Conservation (phyloP, 2,329 filamentous ascomycete species). For the Ilyonectria robusta region DNA sequence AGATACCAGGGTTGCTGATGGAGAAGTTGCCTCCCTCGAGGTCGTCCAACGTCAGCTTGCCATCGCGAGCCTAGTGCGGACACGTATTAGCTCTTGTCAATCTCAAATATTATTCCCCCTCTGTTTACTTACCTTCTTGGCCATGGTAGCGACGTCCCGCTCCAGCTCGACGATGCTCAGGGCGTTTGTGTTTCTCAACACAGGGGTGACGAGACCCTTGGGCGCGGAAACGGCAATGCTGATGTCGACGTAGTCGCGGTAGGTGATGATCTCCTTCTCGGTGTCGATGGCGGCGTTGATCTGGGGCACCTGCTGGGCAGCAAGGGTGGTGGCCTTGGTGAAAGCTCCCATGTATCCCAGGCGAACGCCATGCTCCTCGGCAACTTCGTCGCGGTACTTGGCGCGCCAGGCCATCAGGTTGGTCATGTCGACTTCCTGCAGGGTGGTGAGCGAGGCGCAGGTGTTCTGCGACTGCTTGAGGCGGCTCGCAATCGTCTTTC, state of each 20-base stretch:
- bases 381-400: slow-evolving; percentile 71
- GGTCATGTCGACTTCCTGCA: slow-evolving; percentile 63
- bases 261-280: slow-evolving; percentile 69
- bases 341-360: slow-evolving; percentile 84
- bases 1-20: slow-evolving; percentile 87
- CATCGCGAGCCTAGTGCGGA: slow-evolving; percentile 70
- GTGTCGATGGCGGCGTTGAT: slow-evolving; percentile 75
- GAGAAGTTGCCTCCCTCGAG: slow-evolving; percentile 84
- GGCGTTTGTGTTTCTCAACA: slow-evolving; percentile 76
- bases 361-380: slow-evolving; percentile 48
- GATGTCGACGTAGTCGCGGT: slow-evolving; percentile 79
- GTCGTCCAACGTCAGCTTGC: slow-evolving; percentile 83
- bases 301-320: slow-evolving; percentile 77
- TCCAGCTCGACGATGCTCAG: slow-evolving; percentile 51
- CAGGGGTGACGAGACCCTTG: slow-evolving; percentile 80
- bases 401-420: slow-evolving; percentile 76
- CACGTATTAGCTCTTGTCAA: background rate
- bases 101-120: too few relatives aligned
- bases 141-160: slow-evolving; percentile 75
- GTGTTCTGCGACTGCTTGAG: slow-evolving; percentile 79
- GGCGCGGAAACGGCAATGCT: slow-evolving; percentile 82
- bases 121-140: slow-evolving; percentile 69
- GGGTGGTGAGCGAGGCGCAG: slow-evolving; percentile 78
- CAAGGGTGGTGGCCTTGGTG: slow-evolving; percentile 78
- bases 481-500: slow-evolving; percentile 80